Percentiles rank a stretch among this genome's conserved stretches.
phyloP scores from a whole-genome alignment of 495 filamentous ascomycete genomes.

The Podospora anserina region DNA sequence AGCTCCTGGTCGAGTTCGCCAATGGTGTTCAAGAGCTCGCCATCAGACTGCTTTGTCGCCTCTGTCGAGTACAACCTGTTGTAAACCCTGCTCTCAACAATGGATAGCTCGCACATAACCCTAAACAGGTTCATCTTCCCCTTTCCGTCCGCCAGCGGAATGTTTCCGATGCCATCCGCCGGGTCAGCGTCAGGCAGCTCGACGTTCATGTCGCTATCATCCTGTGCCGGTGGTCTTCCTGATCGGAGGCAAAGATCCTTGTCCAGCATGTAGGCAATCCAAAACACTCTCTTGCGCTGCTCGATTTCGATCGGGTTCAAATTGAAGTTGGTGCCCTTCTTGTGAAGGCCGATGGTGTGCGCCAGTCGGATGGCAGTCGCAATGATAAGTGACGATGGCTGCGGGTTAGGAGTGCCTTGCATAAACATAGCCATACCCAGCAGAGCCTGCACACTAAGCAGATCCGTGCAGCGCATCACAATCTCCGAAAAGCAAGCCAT shows the following conservation, averaged over 20 bases:
- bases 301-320: conserved; percentile 88
- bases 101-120: conserved; percentile 83
- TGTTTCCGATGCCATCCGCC: conserved; percentile 86
- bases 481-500: conserved; percentile 89
- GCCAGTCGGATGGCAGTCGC: conserved; percentile 89
- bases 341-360: conserved; percentile 93
- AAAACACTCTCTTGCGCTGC: conserved; percentile 94
- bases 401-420: conserved; percentile 94
- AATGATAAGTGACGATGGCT: conserved; percentile 90
- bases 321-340: conserved; percentile 85
- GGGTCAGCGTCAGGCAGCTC: conserved; percentile 91
- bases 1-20: conserved; percentile 91
- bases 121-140: conserved; percentile 92
- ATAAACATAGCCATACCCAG: conserved; percentile 95
- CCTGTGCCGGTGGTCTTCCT: conserved; percentile 88
- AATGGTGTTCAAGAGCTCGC: conserved; percentile 91
- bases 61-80: conserved; percentile 90
- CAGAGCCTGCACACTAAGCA: conserved; percentile 93
- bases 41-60: conserved; percentile 86
- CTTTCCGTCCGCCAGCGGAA: conserved; percentile 84
- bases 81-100: conserved; percentile 92
- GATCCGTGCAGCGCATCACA: conserved; percentile 91
- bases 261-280: conserved; percentile 95
- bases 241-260: conserved; percentile 93
- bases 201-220: conserved; percentile 98